Conservation (phyloP, 75 land plant genomes). For the Cupressus sempervirens region DNA sequence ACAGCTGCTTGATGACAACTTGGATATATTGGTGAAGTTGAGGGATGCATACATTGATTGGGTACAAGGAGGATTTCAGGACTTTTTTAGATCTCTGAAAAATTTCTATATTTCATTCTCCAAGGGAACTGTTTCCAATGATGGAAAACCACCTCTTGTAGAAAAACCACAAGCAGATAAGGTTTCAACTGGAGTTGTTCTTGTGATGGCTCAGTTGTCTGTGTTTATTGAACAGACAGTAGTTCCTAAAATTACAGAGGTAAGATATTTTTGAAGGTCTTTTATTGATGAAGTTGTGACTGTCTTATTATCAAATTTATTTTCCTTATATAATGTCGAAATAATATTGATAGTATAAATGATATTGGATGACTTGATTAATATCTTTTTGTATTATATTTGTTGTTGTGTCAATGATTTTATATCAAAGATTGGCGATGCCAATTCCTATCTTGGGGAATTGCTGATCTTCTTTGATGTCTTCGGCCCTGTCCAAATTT, state of each 20-base stretch:
- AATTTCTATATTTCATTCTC: constrained; percentile 50
- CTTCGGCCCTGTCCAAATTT: not conserved
- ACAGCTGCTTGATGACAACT: constrained; percentile 75
- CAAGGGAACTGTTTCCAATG: constrained; percentile 20
- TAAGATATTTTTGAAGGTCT: constrained; percentile 19
- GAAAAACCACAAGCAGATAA: constrained; percentile 38
- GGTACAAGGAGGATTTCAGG: constrained; percentile 95
- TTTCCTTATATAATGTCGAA: not conserved
- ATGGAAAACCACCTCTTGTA: constrained; percentile 18
- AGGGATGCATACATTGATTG: constrained; percentile 65
- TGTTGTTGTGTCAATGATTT: not conserved
- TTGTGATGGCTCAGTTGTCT: constrained; percentile 78
- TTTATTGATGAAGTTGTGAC: not conserved
- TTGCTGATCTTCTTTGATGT: not conserved
- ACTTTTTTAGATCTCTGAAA: constrained; percentile 66
- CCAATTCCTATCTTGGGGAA: not conserved
- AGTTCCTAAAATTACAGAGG: constrained; percentile 94
- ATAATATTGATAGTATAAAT: not conserved
- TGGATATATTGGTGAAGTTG: constrained; percentile 49
- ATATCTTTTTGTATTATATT: not conserved
- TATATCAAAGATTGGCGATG: not conserved
- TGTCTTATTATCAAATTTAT: constrained; percentile 3
- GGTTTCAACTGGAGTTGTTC: constrained; percentile 60
- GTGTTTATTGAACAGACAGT: constrained; percentile 75
- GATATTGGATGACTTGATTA: not conserved